Base-by-base conservation (phyloP, 2,329 filamentous ascomycete species). In the Sarocladium kiliense region DNA sequence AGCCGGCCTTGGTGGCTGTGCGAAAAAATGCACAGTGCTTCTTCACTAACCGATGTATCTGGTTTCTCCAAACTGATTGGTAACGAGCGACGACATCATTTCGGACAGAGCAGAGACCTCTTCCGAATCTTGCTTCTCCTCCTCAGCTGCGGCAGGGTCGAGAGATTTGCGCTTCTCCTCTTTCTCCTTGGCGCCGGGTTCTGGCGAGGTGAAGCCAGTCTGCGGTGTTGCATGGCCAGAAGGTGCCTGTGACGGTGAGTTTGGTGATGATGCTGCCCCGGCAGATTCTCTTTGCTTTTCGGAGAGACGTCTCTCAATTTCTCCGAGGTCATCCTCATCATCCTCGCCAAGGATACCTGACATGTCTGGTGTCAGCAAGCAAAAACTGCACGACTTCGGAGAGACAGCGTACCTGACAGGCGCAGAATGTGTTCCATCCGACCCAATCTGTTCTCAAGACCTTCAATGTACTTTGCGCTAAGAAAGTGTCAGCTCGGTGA, bases 41-140 rank as follows among this genome's bases (percentile, higher is more conserved):
- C 26, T 14, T 7, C 27, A 60, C 80, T 54, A 78, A 92, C 91
- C 94, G 62, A 97, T 96, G 68, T 96, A 99, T 71, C 94, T 82
- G 7, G 93, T 97, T 75, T 99, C 94, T 55, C 94, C 94, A 59
- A 85, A 88, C 63, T 93, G 91, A 67, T 96, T 97, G 1, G 93
- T 97, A 27, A 99, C 92, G 30, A 99, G 75, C 2, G 92, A 97
- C 71, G 93, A 97, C 94, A 99, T 97, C 88, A 97, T 94, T 73
- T 99, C 94, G 1, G 93, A 96, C 56, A 99, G 73, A 1, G 86
- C 86, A 68, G 95, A 92, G 1, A 96, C 89, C 64, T 96, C 88
- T 61, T 87, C 79, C 61, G 84, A 81, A 18, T 53, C 50, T 14
- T 74, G 76, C 60, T 74, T 77, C 54, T 76, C 79, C 39, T 70